Conservation (phyloP, 164 flowering plant species). For the Euptelea pleiosperma region DNA sequence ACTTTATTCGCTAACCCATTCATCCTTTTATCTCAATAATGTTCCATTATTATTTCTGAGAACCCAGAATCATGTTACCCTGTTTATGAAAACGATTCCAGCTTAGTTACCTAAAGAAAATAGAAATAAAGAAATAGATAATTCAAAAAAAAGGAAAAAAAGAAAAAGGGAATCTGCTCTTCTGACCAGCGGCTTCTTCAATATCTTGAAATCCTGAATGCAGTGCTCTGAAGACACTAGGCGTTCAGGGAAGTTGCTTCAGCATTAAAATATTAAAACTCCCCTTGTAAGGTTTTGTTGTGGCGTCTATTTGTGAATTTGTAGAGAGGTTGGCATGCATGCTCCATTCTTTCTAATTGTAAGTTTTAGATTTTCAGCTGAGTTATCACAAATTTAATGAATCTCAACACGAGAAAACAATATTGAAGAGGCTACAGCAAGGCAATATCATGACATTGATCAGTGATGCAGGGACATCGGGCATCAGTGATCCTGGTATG, state of each 20-base stretch:
- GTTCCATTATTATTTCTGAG: too few species aligned
- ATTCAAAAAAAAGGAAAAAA: neutral
- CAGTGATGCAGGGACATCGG: slow-evolving; percentile 98
- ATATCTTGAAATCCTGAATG: slow-evolving; percentile 10
- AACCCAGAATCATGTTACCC: too few species aligned
- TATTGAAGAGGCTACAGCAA: slow-evolving; percentile 60
- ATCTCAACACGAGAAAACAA: slow-evolving; percentile 67
- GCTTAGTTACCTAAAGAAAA: neutral
- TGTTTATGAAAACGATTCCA: neutral
- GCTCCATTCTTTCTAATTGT: slow-evolving; percentile 14
- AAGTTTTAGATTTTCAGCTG: slow-evolving; percentile 57
- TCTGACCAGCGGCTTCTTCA: neutral
- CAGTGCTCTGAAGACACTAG: slow-evolving; percentile 97
- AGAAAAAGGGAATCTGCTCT: neutral
- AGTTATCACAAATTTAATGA: slow-evolving; percentile 98
- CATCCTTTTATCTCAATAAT: too few species aligned
- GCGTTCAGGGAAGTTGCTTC: slow-evolving; percentile 95
- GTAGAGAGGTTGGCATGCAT: neutral
- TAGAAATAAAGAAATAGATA: neutral
- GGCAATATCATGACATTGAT: slow-evolving; percentile 85
- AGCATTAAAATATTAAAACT: slow-evolving; percentile 72
- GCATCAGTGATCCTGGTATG: slow-evolving; percentile 94
- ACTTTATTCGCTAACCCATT: too few species aligned
- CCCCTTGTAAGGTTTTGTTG: slow-evolving; percentile 59
- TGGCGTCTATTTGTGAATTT: neutral